phyloP scores from a whole-genome alignment of 2,329 filamentous ascomycete species.

The Cercospora nicotianae region DNA sequence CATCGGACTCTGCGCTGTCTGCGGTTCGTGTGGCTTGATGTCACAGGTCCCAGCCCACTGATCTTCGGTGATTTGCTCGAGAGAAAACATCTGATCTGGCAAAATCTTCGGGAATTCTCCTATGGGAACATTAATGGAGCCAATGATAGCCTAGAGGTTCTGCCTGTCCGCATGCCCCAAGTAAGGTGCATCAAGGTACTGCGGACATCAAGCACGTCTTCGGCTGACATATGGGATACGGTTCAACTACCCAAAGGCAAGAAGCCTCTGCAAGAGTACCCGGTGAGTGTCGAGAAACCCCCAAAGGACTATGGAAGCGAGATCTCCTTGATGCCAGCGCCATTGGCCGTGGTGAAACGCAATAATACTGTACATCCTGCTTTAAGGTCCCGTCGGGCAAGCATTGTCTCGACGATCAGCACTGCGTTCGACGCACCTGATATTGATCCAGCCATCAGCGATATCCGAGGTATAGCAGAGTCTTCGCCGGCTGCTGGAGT shows the following conservation, averaged over 20 bases:
- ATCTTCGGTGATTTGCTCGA: slow-evolving; percentile 27
- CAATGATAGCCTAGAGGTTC: not conserved
- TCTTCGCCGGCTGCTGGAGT: not conserved
- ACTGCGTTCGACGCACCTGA: not conserved
- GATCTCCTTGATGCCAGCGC: slow-evolving; percentile 2
- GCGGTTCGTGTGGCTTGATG: slow-evolving; percentile 36
- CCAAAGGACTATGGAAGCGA: not conserved
- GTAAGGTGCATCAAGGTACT: not conserved
- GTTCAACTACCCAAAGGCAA: not conserved
- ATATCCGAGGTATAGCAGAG: not conserved
- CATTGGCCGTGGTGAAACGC: not conserved
- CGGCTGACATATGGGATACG: not conserved
- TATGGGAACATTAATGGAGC: slow-evolving; percentile 28
- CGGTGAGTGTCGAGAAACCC: not conserved
- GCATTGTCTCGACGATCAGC: not conserved
- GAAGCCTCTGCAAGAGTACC: not conserved
- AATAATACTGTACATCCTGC: not conserved
- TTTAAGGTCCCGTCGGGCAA: not conserved
- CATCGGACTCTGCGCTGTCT: slow-evolving; percentile 30
- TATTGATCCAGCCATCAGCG: not conserved
- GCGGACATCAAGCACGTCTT: not conserved
- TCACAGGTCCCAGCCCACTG: slow-evolving; percentile 35
- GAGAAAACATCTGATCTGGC: slow-evolving; percentile 27
- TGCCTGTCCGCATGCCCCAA: not conserved
- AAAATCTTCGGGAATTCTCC: slow-evolving; percentile 28